Evolutionary conservation across 208 protist genomes (phyloP), one percentile per base, ranked within the genome.

Genomic region (Crithidia expoeki): DNA sequence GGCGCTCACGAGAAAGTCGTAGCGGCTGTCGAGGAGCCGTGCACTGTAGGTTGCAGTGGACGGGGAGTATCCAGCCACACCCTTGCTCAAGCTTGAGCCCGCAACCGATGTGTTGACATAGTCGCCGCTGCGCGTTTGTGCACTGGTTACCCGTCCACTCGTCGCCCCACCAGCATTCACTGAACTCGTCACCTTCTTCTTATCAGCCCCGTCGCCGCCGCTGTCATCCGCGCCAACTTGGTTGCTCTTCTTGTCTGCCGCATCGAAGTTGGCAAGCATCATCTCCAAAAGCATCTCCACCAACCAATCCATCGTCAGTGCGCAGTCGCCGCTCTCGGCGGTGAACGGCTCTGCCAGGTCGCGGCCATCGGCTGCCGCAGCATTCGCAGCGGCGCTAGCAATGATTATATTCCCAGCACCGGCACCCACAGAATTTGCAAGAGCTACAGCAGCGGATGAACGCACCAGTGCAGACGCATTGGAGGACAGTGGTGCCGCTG

Each of bases 221-320:
- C 14, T 57, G 25, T 58, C 58, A 5, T 50, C 60, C 10, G 38
- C 52, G 50, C 42, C 38, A 21, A 44, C 23, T 2, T 33, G 0
- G n/a, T 30, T 32, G 38, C 27, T 38, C 0, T 33, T 33, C 10
- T 28, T 32, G 16, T 21, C 23, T 2, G 38, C 42, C 0, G 40
- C 50, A 9, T 60, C 63, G 4, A 40, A 66, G 55, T 75, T 75
- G 25, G 32, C 69, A 4, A 68, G 46, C 25, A 84, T 70, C 42
- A 66, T 68, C 36, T 68, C 69, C 47, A 79, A 10, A 34, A 84
- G 52, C 51, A 84, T 33, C 67, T 84, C 79, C 11, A 84, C 83
- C 17, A 93, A 52, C 90, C 90, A 95, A 49, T 89, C 87, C 32
- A 56, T 75, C 14, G 80, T 85, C 11, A 95, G 19, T 9, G 90